These are phyloP conservation scores for Scorias spongiosa DNA, from an alignment of 2,329 filamentous ascomycete species.

Conservation along the genomic window DNA sequence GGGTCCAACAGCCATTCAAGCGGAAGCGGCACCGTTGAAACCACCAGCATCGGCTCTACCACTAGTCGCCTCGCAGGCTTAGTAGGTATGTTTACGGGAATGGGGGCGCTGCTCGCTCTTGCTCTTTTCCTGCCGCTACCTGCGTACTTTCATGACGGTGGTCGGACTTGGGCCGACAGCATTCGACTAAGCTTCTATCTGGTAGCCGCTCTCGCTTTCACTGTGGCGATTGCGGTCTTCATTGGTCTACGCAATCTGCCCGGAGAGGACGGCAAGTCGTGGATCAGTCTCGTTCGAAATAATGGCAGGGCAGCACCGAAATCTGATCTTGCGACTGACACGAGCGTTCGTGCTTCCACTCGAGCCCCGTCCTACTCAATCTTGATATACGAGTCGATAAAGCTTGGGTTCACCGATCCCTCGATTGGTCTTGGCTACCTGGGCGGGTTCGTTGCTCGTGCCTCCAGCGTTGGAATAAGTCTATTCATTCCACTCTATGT, in stretches of 20 bases:
- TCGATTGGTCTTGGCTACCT: conserved; percentile 79
- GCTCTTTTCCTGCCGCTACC: conserved; percentile 74
- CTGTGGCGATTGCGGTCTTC: conserved; percentile 60
- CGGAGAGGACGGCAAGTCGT: conserved; percentile 67
- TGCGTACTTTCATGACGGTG: conserved; percentile 57
- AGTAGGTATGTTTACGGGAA: conserved; percentile 84
- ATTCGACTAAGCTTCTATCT: conserved; percentile 79
- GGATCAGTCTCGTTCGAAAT: conserved; percentile 27
- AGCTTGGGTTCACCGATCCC: conserved; percentile 56
- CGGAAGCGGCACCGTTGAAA: neutral
- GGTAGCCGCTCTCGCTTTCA: conserved; percentile 56
- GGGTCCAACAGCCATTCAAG: neutral
- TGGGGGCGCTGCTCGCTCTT: conserved; percentile 76
- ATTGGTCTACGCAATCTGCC: conserved; percentile 54
- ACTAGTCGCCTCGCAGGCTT: conserved; percentile 57
- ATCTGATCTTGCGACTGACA: conserved; percentile 7
- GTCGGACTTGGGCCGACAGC: conserved; percentile 57
- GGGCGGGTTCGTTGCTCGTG: conserved; percentile 85
- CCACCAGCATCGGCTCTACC: no score
- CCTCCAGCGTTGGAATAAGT: conserved; percentile 87
- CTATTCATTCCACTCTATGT: conserved; percentile 88
- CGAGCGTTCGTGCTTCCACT: conserved; percentile 5
- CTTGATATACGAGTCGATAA: conserved; percentile 26
- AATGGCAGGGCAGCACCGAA: neutral
- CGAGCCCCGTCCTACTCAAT: conserved; percentile 41